Evolutionary conservation across 1,284 basidiomycete genomes (phyloP), one percentile per base, ranked within the genome.

Genomic region (Pseudozyma thailandica): DNA sequence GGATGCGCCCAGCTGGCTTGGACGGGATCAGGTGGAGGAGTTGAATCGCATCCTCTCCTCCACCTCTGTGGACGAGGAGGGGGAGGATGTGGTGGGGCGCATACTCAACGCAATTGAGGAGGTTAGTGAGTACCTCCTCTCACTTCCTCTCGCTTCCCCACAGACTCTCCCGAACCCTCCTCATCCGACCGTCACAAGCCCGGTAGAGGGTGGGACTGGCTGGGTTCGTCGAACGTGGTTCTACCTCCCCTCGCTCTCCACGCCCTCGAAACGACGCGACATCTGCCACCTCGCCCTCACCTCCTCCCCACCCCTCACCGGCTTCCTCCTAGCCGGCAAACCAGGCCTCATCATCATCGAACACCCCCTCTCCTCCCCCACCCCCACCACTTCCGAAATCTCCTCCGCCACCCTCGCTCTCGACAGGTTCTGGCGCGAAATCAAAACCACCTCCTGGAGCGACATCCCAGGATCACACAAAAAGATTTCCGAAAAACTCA

Each of bases 301-400:
- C 21, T 48, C 46, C 42, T 23, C 25, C 8, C 68, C 62, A 0
- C 61, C 54, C 3, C 58, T 79, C 15, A 69, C 68, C 1, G 77
- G 77, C 15, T 78, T 79, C 37, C 61, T 79, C 7, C 53, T 77
- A 4, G 75, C 77, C 1, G 77, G 75, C 12, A 79, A 79, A 56
- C 77, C 77, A 1, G 77, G 74, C 0, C 49, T 79, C 13, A 71
- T 77, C 49, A 60, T 77, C 4, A 50, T 79, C 27, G 77, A 79
- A 43, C 38, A 68, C 20, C 70, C 77, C 0, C 65, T 77, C 13
- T 16, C 69, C 55, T 25, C 55, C 54, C 7, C 50, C 27, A 2
- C 37, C 39, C 27, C 57, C 13, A 13, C 54, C 56, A 10, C 44
- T n/a, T 26, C 18, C 16, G 4, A 38, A 20, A 68, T 62, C 3